phyloP scores from a whole-genome alignment of 495 filamentous ascomycete genomes.

The Hypoxylon intermedium region DNA sequence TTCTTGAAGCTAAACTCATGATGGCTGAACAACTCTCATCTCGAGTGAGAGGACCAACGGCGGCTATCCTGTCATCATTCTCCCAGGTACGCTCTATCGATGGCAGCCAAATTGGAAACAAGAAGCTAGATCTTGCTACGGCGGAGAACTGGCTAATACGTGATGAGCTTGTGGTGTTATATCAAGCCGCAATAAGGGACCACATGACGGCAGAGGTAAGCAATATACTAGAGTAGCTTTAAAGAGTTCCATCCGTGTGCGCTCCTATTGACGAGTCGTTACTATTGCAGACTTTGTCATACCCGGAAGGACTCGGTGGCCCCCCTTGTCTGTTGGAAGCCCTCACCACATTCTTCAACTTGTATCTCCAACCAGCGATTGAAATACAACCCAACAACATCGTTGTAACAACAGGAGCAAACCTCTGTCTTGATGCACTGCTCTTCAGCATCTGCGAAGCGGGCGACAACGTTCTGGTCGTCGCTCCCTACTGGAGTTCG shows the following conservation, averaged over 20 bases:
- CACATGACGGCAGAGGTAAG: too few species aligned
- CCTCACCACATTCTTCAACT: constrained; percentile 27
- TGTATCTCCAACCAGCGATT: not conserved
- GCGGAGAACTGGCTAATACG: constrained; percentile 46
- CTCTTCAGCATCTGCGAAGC: constrained; percentile 52
- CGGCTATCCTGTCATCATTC: too few species aligned
- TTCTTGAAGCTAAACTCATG: too few species aligned
- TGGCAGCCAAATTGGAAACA: too few species aligned
- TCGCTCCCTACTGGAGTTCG: constrained; percentile 46
- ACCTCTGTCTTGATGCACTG: constrained; percentile 48
- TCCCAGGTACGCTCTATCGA: too few species aligned
- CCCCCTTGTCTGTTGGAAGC: constrained; percentile 42
- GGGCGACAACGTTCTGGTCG: constrained; percentile 55
- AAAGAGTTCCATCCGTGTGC: not conserved
- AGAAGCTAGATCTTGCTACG: too few species aligned
- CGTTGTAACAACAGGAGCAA: constrained; percentile 46
- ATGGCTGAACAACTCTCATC: too few species aligned
- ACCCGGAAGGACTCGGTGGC: constrained; percentile 40
- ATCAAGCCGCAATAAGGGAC: too few species aligned
- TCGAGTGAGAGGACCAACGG: too few species aligned
- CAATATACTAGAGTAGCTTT: not conserved
- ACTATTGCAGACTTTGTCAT: constrained; percentile 34
- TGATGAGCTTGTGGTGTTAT: constrained; percentile 32
- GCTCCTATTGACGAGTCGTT: not conserved
- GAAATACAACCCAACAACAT: constrained; percentile 24